Base-by-base conservation (phyloP, 2,329 filamentous ascomycete genomes). In the Cordyceps pruinosa region DNA sequence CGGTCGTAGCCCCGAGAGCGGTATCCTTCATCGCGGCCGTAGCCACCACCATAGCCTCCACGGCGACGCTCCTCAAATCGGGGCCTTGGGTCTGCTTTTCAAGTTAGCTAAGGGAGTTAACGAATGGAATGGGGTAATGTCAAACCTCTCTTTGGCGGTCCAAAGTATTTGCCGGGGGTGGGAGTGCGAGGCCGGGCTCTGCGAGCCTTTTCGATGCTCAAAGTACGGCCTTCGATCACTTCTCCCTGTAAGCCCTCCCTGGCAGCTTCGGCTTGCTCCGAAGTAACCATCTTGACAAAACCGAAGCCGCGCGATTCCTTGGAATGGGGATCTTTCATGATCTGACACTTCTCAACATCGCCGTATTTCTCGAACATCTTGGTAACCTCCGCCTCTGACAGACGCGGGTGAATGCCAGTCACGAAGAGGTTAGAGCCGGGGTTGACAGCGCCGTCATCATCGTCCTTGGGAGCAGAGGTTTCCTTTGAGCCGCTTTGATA, bases 351-450 rank as follows among this genome's bases (percentile, higher is more conserved):
- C 77, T 97, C 93, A 53, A 99, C 94, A 71, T 96, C 91, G 65
- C 94, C 94, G 69, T 97, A 97, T 77, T 97, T 99, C 77, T 97
- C 91, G 70, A 99, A 99, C 64, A 99, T 86, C 72, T 91, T 91
- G 56, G 89, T 88, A 61, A 99, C 90, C 70, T 97, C 94, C 17
- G 86, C 83, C 73, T 99, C 94, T 48, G 83, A 86, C 64, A 99
- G 83, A 67, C 89, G 89, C 58, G 94, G 94, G 73, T 97, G 91
- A 64, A 99, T 99, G 66, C 94, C 94, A 62, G 94, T 99, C 64
- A 99, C 94, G 73, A 99, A 99, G 59, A 99, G 88, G 78, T 99
- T 99, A 64, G 94, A 97, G 66, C 94, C 94, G 61, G 91, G 89
- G 77, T 99, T 99, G 69, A 88, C 72, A 62, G 92, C 87, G 65